These are phyloP conservation scores for Geosiphon pyriformis DNA, from an alignment of 192 early-diverging fungal species.

Conservation along the genomic window DNA sequence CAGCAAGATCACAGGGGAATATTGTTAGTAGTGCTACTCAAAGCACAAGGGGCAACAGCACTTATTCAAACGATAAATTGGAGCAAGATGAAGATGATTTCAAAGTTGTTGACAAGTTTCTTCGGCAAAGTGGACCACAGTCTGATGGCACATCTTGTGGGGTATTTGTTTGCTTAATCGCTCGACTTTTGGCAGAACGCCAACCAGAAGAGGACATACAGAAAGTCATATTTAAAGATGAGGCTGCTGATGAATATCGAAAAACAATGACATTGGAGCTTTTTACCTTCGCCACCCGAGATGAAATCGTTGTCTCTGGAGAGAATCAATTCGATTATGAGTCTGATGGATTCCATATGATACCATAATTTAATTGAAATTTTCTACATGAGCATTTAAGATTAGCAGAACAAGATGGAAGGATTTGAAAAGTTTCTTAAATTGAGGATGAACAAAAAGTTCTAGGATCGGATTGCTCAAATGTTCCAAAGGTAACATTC, in stretches of 20 bases:
- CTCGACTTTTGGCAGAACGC: background rate
- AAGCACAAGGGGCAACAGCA: background rate
- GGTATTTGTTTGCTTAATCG: conserved; percentile 8
- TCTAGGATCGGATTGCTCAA: no score
- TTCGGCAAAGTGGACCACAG: background rate
- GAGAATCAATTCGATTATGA: no score
- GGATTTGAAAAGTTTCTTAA: no score
- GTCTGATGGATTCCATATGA: no score
- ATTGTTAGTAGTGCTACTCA: background rate
- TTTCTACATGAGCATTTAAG: no score
- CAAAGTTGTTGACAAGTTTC: background rate
- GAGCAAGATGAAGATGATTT: background rate
- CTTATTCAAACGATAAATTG: background rate
- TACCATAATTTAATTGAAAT: no score
- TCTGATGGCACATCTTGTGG: conserved; percentile 2
- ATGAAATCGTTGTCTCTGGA: background rate
- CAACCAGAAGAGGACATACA: background rate
- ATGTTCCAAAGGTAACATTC: no score
- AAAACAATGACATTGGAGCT: background rate
- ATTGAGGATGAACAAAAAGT: no score
- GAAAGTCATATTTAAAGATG: background rate
- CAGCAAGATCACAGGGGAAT: background rate
- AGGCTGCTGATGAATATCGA: background rate
- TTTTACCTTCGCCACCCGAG: background rate
- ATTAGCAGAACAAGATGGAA: no score